These are phyloP conservation scores for Rusavskia elegans DNA, from an alignment of 495 filamentous ascomycete species.

Conservation along the genomic window DNA sequence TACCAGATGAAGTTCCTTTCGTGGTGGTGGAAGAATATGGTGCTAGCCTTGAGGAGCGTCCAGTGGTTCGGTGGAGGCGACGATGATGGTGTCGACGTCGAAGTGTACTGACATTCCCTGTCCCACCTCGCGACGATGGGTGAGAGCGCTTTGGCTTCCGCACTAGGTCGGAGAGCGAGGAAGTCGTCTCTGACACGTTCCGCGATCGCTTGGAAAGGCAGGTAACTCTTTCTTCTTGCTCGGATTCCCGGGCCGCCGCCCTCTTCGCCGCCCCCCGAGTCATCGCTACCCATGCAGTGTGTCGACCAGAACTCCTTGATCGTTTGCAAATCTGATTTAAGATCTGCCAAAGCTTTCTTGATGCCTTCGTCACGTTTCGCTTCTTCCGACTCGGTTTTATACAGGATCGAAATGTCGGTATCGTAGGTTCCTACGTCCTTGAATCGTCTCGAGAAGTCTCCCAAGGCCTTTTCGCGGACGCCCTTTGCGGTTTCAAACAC, in stretches of 20 bases:
- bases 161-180: conserved; percentile 10
- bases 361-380: conserved; percentile 16
- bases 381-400: conserved; percentile 18
- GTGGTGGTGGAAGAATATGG: conserved; percentile 32
- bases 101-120: conserved; percentile 10
- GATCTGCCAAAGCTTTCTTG: conserved; percentile 14
- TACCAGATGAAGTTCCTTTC: conserved; percentile 37
- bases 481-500: conserved; percentile 43
- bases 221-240: conserved; percentile 6
- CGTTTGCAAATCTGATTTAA: conserved; percentile 6
- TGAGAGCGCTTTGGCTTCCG: conserved; percentile 7
- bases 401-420: conserved; percentile 30
- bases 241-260: background rate
- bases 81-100: conserved; percentile 21
- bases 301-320: conserved; percentile 8
- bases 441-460: conserved; percentile 27
- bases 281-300: conserved; percentile 5
- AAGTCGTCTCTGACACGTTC: conserved; percentile 7
- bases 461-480: conserved; percentile 33
- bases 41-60: conserved; percentile 47
- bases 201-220: conserved; percentile 3
- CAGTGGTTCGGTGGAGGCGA: conserved; percentile 32
- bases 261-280: background rate
- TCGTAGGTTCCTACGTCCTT: conserved; percentile 21
- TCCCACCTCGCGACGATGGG: conserved; percentile 14